Evolutionary conservation across 306 rosid species (phyloP).

Genomic region (Cercis canadensis): DNA sequence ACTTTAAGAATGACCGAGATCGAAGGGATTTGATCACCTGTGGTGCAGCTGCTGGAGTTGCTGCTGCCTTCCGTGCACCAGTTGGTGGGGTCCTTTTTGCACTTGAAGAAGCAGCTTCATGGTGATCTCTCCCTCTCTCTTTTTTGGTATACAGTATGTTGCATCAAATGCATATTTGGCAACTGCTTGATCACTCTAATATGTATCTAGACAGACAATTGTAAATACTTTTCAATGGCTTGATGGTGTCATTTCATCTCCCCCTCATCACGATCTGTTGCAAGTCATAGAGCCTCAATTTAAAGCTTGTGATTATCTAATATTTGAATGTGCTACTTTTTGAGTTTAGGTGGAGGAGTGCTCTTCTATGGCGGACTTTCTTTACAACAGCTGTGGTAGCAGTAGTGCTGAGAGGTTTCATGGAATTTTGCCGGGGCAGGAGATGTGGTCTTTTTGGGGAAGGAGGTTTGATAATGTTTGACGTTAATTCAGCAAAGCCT

Average conservation of each 20-base stretch:
- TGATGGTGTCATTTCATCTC: neutral
- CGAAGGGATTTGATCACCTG: constrained; percentile 81
- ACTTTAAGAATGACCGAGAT: constrained; percentile 79
- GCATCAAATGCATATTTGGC: neutral
- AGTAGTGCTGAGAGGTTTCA: constrained; percentile 66
- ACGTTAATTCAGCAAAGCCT: constrained; percentile 59
- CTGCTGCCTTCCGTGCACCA: constrained; percentile 89
- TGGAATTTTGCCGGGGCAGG: constrained; percentile 59
- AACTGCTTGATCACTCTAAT: neutral
- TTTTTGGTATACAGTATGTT: neutral
- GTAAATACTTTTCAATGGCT: neutral
- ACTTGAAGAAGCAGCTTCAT: constrained; percentile 90
- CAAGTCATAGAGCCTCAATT: neutral
- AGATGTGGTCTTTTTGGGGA: constrained; percentile 80
- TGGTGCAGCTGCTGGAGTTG: constrained; percentile 93
- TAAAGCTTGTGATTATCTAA: neutral
- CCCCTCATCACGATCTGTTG: neutral
- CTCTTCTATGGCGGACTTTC: constrained; percentile 88
- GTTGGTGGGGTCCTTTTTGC: constrained; percentile 94
- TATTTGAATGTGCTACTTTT: neutral
- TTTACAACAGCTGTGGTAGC: constrained; percentile 87
- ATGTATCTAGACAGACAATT: neutral
- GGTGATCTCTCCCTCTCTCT: constrained; percentile 54
- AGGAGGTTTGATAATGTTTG: constrained; percentile 82
- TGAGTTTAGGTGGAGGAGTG: constrained; percentile 74